These are phyloP conservation scores for Phlegmacium glaucopus DNA, from an alignment of 768 basidiomycete species.

Conservation along the genomic window DNA sequence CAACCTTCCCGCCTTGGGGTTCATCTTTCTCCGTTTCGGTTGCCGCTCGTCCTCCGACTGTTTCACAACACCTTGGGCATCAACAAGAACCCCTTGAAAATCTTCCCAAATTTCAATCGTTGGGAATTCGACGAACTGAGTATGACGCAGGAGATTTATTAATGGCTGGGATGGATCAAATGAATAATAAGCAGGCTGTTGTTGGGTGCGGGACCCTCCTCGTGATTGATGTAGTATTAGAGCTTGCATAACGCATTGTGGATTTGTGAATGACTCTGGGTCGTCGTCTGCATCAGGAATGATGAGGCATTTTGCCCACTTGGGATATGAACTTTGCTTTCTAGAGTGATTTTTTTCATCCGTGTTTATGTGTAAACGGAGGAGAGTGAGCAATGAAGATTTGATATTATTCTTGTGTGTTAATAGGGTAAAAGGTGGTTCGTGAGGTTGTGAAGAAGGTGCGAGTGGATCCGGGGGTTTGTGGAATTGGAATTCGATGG, in stretches of 20 bases:
- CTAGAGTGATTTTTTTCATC: constrained; percentile 37
- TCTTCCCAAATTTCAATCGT: constrained; percentile 76
- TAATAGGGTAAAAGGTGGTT: constrained; percentile 47
- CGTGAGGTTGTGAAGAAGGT: constrained; percentile 30
- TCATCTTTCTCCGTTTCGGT: constrained; percentile 57
- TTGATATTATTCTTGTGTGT: constrained; percentile 62
- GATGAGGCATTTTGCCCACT: constrained; percentile 56
- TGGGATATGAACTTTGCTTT: constrained; percentile 42
- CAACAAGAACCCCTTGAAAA: constrained; percentile 60
- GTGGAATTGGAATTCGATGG: constrained; percentile 70
- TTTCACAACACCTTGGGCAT: constrained; percentile 44
- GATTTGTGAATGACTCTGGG: constrained; percentile 50
- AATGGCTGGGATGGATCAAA: constrained; percentile 53
- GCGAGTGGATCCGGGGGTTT: constrained; percentile 45
- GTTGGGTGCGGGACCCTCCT: constrained; percentile 13
- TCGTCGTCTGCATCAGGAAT: constrained; percentile 54
- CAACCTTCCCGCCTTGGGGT: constrained; percentile 46
- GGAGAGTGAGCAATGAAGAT: constrained; percentile 44
- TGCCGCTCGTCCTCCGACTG: constrained; percentile 33
- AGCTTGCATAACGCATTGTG: constrained; percentile 61
- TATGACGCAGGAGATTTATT: constrained; percentile 45
- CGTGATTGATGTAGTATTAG: constrained; percentile 27
- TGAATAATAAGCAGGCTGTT: constrained; percentile 46
- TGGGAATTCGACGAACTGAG: constrained; percentile 80
- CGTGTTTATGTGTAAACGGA: constrained; percentile 40